These are phyloP conservation scores for Scheffersomyces coipomensis DNA, from an alignment of 805 yeast species.

Conservation along the genomic window DNA sequence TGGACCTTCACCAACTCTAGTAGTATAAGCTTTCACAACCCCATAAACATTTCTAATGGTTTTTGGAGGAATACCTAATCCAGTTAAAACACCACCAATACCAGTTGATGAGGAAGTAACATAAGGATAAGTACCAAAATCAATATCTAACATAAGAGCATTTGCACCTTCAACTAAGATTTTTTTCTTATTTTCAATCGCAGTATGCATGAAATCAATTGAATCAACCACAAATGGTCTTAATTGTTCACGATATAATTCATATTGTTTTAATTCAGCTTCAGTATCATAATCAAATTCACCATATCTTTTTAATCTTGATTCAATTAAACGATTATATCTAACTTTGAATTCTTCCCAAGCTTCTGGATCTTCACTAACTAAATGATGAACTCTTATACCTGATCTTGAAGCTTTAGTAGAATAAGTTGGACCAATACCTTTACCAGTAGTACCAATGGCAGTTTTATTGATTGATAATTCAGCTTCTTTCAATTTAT, in stretches of 20 bases:
- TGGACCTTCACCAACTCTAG: conserved; percentile 99
- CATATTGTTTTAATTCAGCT: conserved; percentile 75
- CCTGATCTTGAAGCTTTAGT: conserved; percentile 98
- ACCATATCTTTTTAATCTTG: conserved; percentile 90
- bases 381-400: conserved; percentile 92
- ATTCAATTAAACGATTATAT: conserved; percentile 71
- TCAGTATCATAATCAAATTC: conserved; percentile 85
- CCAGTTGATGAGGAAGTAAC: conserved; percentile 96
- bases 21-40: conserved; percentile 97
- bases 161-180: conserved; percentile 97
- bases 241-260: conserved; percentile 66
- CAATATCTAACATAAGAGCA: conserved; percentile 95
- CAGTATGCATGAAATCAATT: conserved; percentile 77
- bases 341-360: conserved; percentile 88
- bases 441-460: conserved; percentile 98
- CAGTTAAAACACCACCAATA: conserved; percentile 97
- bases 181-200: conserved; percentile 74
- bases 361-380: conserved; percentile 82
- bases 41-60: conserved; percentile 81
- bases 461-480: conserved; percentile 74
- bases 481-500: conserved; percentile 92
- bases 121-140: conserved; percentile 96
- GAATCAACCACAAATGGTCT: conserved; percentile 95
- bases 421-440: conserved; percentile 97
- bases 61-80: conserved; percentile 93